A percentile compares a stretch with the other conserved stretches of the same genome.
Conservation (phyloP, 2,329 filamentous ascomycete genomes). For the Ophiostoma perfectum region DNA sequence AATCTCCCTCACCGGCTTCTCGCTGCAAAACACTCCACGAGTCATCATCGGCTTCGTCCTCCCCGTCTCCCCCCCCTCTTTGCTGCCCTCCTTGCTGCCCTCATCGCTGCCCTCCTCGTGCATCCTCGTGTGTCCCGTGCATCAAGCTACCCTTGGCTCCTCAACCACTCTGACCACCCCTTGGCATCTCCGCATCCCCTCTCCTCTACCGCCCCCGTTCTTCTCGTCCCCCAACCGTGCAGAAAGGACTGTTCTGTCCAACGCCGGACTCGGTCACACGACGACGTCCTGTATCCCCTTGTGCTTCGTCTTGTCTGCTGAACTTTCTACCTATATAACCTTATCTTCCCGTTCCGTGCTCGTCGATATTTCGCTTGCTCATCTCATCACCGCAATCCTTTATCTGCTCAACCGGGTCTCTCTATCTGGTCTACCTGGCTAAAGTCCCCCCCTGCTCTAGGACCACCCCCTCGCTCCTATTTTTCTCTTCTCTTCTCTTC, state of each 20-base stretch:
- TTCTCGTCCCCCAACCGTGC: background rate
- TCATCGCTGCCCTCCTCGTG: background rate
- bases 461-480: background rate
- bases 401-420: background rate
- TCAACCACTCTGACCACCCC: background rate
- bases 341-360: background rate
- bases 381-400: background rate
- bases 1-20: background rate
- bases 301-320: background rate
- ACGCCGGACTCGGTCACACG: background rate
- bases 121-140: background rate
- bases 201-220: no score
- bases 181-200: conserved; percentile 4
- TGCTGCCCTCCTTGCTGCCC: background rate
- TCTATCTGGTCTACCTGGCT: background rate
- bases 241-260: background rate
- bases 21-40: background rate
- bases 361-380: background rate
- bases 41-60: background rate
- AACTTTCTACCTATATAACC: background rate
- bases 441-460: background rate
- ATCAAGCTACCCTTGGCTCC: background rate
- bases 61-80: background rate
- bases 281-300: background rate
- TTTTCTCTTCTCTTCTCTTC: background rate